These are phyloP conservation scores for Trifolium repens DNA, from an alignment of 306 rosid genomes.

Conservation along the genomic window DNA sequence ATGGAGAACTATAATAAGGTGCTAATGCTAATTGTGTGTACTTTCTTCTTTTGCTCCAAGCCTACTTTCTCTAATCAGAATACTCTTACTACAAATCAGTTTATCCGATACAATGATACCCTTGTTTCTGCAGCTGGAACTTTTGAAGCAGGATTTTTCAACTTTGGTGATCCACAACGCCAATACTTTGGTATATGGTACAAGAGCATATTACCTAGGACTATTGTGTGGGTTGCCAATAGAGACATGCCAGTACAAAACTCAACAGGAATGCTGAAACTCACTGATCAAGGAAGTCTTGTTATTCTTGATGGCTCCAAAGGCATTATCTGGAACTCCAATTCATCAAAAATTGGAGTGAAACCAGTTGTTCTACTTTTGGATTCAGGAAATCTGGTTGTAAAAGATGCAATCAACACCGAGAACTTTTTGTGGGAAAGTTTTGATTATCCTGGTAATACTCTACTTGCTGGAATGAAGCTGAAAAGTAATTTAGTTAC, in stretches of 20 bases:
- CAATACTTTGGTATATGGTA: slow-evolving; percentile 47
- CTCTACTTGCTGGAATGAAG: slow-evolving; percentile 38
- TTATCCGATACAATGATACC: slow-evolving; percentile 32
- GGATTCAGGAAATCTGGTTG: not conserved
- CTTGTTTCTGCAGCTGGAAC: slow-evolving; percentile 29
- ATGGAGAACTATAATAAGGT: not conserved
- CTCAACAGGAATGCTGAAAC: not conserved
- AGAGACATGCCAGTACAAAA: not conserved
- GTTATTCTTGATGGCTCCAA: not conserved
- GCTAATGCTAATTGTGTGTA: not conserved
- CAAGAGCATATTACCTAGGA: slow-evolving; percentile 21
- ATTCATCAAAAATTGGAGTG: not conserved
- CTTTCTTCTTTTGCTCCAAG: not conserved
- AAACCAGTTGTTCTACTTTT: not conserved
- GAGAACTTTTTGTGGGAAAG: slow-evolving; percentile 41
- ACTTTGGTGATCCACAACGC: slow-evolving; percentile 29
- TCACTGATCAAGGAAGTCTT: not conserved
- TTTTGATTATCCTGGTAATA: slow-evolving; percentile 46
- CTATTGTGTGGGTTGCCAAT: slow-evolving; percentile 48
- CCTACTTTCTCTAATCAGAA: not conserved
- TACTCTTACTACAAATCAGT: not conserved
- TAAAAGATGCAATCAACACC: not conserved
- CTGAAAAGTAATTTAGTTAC: slow-evolving; percentile 1
- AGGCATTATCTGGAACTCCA: not conserved
- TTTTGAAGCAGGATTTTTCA: slow-evolving; percentile 44